Conservation (phyloP, 164 flowering plant species). For the Taxillus chinensis region DNA sequence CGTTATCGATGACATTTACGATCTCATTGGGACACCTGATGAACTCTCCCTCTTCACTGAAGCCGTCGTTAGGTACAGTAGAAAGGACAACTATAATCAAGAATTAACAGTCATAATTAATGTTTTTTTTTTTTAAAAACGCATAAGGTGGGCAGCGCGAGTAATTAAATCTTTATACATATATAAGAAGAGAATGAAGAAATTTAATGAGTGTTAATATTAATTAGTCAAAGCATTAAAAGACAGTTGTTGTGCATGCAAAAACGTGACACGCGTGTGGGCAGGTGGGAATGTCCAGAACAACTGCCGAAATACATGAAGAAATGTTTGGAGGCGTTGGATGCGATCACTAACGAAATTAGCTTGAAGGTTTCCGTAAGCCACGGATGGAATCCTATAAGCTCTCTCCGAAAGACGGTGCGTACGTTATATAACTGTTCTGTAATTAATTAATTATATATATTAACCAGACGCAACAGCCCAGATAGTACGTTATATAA, state of each 20-base stretch:
- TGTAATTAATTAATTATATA: neutral
- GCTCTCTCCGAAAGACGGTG: constrained; percentile 25
- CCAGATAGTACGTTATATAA: neutral
- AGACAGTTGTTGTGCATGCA: too few relatives aligned
- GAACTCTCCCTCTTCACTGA: neutral
- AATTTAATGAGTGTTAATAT: too few relatives aligned
- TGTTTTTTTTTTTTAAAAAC: too few relatives aligned
- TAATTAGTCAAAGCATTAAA: too few relatives aligned
- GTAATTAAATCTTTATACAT: too few relatives aligned
- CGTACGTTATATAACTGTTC: neutral
- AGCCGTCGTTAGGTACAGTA: neutral
- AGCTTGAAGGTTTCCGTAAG: constrained; percentile 10
- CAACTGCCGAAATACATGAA: constrained; percentile 34
- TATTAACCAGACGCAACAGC: neutral
- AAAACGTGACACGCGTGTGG: too few relatives aligned
- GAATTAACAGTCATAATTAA: too few relatives aligned
- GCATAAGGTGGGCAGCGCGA: too few relatives aligned
- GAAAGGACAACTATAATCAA: neutral
- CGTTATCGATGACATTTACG: neutral
- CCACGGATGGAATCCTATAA: constrained; percentile 34
- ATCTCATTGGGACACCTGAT: neutral
- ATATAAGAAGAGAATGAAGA: too few relatives aligned
- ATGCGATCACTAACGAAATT: constrained; percentile 21
- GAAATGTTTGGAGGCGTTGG: constrained; percentile 20
- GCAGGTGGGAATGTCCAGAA: constrained; percentile 4